Base-by-base conservation (phyloP, 2,329 filamentous ascomycete species). In the Colletotrichum brevisporum region DNA sequence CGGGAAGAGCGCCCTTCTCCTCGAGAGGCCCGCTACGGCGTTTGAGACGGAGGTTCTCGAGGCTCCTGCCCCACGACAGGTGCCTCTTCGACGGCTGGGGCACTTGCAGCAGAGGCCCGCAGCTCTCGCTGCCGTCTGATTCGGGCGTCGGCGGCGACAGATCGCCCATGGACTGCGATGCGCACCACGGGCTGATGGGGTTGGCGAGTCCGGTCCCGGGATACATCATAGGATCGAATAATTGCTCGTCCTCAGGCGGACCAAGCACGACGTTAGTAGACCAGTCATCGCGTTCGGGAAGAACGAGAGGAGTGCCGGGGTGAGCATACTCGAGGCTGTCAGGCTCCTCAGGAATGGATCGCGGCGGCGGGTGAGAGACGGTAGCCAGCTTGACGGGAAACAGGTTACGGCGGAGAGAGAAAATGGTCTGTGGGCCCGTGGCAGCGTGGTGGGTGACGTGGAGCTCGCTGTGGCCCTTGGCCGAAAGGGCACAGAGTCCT, bases 41-140 rank as follows among this genome's bases (percentile, higher is more conserved):
- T 63, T 74, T 75, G 12, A 69, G 67, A 15, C 73, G 52, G 24
- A 74, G 53, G 54, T 73, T 73, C 43, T 75, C 73, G 27, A 75
- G 53, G 51, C 73, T 74, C 39, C 51, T 58, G 39, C 68, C 47
- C 55, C 71, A 66, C 6, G 69, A 69, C 8, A 73, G 47, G 13
- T 64, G 63, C 12, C 73, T 65, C 47, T 73, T 75, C 18, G 41
- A 43, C 13, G 70, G 68, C 41, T 67, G 67, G 4, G 73, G 72
- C 10, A 56, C 43, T 21, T 36, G 41, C 12, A 66, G 31, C 15
- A 58, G n/a, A 3, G 67, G 36, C 1, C 62, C 57, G 6, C 47
- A 52, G 21, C 51, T 51, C 1, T 57, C 63, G 12, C 31, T 48
- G 41, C 54, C 62, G 18, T 51, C 31, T 8, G 39, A 21, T 18